Conservation (phyloP, 2,329 filamentous ascomycete genomes). For the Aspergillus quadricinctus region DNA sequence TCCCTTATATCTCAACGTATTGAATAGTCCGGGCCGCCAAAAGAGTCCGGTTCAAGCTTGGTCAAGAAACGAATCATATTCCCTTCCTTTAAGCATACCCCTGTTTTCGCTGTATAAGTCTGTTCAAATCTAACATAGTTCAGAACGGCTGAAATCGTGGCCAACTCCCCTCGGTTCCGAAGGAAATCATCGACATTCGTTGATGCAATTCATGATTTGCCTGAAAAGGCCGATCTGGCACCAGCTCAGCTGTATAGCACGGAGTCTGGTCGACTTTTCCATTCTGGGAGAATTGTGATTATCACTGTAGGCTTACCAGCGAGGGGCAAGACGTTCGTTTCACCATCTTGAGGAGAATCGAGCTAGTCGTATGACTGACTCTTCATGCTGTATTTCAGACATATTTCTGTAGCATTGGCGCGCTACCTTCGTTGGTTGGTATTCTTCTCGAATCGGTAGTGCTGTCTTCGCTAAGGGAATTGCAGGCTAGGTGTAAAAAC, state of each 20-base stretch:
- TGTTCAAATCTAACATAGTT: slow-evolving; percentile 22
- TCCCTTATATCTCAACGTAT: neutral
- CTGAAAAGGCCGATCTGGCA: slow-evolving; percentile 77
- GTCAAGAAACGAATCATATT: neutral
- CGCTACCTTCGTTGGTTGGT: slow-evolving; percentile 83
- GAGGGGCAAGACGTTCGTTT: slow-evolving; percentile 80
- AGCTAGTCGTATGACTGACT: neutral
- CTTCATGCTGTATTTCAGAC: slow-evolving; percentile 46
- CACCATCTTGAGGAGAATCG: slow-evolving; percentile 1
- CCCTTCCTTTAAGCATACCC: neutral
- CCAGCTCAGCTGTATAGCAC: slow-evolving; percentile 97
- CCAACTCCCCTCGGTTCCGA: slow-evolving; percentile 82
- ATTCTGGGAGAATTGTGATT: slow-evolving; percentile 94
- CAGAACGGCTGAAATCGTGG: slow-evolving; percentile 87
- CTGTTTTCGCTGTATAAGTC: neutral
- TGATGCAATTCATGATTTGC: slow-evolving; percentile 92
- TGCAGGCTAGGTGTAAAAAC: slow-evolving; percentile 90
- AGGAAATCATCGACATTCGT: slow-evolving; percentile 94
- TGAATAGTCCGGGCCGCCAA: neutral
- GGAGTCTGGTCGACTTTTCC: slow-evolving; percentile 93
- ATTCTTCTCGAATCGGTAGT: neutral
- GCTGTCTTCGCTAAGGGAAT: slow-evolving; percentile 7
- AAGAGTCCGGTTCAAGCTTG: neutral
- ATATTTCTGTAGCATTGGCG: slow-evolving; percentile 92
- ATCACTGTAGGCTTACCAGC: slow-evolving; percentile 94